Percentiles rank a stretch among this genome's conserved stretches.
Evolutionary conservation across 495 filamentous ascomycete genomes (phyloP).

Genomic region (Neurospora africana): DNA sequence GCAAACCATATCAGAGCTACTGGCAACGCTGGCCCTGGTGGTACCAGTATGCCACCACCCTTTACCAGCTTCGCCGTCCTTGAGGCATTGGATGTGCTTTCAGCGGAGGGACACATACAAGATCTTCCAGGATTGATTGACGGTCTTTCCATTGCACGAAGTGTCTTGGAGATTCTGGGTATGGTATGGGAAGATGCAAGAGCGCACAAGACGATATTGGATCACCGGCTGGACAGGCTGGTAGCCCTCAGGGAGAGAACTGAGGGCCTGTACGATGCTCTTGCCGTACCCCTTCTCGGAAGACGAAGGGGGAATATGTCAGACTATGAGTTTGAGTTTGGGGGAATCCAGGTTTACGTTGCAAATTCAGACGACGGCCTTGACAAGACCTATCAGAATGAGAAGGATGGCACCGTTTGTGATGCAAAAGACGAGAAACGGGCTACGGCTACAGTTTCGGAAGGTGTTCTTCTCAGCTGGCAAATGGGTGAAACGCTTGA

Average conservation of each 20-base stretch:
- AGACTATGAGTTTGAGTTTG: background rate
- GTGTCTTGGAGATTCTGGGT: constrained; percentile 11
- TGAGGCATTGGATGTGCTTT: constrained; percentile 19
- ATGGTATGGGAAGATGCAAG: constrained; percentile 15
- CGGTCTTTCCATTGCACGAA: constrained; percentile 10
- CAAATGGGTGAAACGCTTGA: constrained; percentile 16
- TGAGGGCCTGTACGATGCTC: background rate
- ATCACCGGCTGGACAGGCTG: constrained; percentile 15
- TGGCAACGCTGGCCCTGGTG: background rate
- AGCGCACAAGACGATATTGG: constrained; percentile 11
- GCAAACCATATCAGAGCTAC: constrained; percentile 2
- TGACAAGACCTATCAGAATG: background rate
- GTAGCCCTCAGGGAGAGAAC: constrained; percentile 9
- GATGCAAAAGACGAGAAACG: background rate
- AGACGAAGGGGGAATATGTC: background rate
- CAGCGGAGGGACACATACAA: constrained; percentile 11
- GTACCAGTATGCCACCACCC: constrained; percentile 9
- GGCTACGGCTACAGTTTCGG: background rate
- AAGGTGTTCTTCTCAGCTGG: constrained; percentile 8
- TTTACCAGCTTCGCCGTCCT: constrained; percentile 15
- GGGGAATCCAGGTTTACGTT: constrained; percentile 7
- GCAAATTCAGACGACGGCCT: background rate
- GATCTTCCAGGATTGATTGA: constrained; percentile 15
- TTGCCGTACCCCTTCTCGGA: background rate
- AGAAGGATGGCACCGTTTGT: background rate